Percentiles rank a stretch among this genome's conserved stretches.
phyloP scores from a whole-genome alignment of 2,329 filamentous ascomycete genomes.

The Podosphaera xanthii region DNA sequence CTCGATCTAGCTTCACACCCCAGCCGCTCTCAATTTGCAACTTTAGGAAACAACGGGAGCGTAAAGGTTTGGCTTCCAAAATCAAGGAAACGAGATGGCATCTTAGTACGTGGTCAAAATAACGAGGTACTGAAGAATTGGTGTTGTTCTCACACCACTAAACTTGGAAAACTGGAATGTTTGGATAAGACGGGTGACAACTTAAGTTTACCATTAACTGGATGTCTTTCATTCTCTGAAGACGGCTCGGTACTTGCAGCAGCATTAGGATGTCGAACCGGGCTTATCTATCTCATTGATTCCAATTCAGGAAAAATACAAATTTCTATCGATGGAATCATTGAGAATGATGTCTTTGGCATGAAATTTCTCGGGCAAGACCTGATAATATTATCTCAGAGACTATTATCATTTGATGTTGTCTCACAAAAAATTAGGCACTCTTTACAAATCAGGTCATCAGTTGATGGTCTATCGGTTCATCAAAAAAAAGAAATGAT shows the following conservation, averaged over 20 bases:
- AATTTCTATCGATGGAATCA: slow-evolving; percentile 43
- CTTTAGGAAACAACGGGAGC: slow-evolving; percentile 57
- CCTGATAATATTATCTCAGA: slow-evolving; percentile 51
- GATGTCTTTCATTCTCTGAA: slow-evolving; percentile 54
- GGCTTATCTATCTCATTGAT: slow-evolving; percentile 56
- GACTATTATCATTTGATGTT: slow-evolving; percentile 62
- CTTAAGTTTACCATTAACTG: slow-evolving; percentile 18
- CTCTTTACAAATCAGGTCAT: slow-evolving; percentile 32
- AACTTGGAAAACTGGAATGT: slow-evolving; percentile 22
- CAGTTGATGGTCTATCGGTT: slow-evolving; percentile 15
- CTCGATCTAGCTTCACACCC: slow-evolving; percentile 55
- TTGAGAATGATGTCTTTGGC: slow-evolving; percentile 40
- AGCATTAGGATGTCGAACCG: slow-evolving; percentile 32
- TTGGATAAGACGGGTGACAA: slow-evolving; percentile 3
- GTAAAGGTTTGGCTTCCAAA: slow-evolving; percentile 67
- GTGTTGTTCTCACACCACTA: slow-evolving; percentile 40
- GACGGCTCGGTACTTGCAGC: slow-evolving; percentile 69
- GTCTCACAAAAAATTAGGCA: slow-evolving; percentile 55
- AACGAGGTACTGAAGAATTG: slow-evolving; percentile 46
- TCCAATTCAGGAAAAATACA: slow-evolving; percentile 42
- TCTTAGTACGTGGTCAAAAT: slow-evolving; percentile 34
- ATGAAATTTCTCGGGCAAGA: slow-evolving; percentile 50
- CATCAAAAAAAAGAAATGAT: slow-evolving; percentile 24
- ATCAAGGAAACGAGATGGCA: slow-evolving; percentile 42
- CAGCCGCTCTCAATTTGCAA: slow-evolving; percentile 49